Evolutionary conservation across 371 early-diverging fungal species (phyloP).

Genomic region (Thermomucor indicae-seudaticae): DNA sequence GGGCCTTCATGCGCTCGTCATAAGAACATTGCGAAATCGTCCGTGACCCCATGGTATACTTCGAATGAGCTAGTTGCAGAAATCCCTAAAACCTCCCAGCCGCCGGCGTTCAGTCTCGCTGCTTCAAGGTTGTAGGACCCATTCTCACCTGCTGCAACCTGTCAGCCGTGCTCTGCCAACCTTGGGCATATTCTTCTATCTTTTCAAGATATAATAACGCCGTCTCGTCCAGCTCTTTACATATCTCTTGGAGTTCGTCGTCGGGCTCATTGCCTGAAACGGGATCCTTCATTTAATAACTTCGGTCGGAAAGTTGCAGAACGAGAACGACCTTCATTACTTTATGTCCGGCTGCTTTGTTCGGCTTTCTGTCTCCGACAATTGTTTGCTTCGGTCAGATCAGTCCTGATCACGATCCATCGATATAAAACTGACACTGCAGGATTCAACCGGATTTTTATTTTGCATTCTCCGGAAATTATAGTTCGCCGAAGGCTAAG

Average conservation of each 20-base stretch:
- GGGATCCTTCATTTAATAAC: too few relatives aligned
- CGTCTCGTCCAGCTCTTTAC: constrained; percentile 27
- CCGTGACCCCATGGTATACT: constrained; percentile 52
- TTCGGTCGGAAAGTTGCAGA: too few relatives aligned
- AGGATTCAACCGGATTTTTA: too few relatives aligned
- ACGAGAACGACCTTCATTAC: too few relatives aligned
- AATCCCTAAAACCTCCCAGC: constrained; percentile 27
- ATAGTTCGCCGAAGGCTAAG: too few relatives aligned
- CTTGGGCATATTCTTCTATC: constrained; percentile 29
- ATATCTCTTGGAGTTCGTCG: constrained; percentile 4
- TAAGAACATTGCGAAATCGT: constrained; percentile 41
- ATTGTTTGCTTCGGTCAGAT: too few relatives aligned
- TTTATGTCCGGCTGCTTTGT: too few relatives aligned
- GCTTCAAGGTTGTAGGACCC: not conserved
- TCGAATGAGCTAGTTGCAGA: constrained; percentile 48
- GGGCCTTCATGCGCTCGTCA: constrained; percentile 53
- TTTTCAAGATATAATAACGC: constrained; percentile 28
- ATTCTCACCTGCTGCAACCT: constrained; percentile 27
- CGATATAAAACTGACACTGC: too few relatives aligned
- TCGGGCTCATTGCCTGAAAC: too few relatives aligned
- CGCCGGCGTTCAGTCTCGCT: not conserved
- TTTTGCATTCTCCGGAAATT: too few relatives aligned
- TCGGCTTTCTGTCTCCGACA: too few relatives aligned
- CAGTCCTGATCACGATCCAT: too few relatives aligned
- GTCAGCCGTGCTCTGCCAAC: constrained; percentile 16